phyloP scores from a whole-genome alignment of 2,329 filamentous ascomycete species.

The Calonectria pteridis region DNA sequence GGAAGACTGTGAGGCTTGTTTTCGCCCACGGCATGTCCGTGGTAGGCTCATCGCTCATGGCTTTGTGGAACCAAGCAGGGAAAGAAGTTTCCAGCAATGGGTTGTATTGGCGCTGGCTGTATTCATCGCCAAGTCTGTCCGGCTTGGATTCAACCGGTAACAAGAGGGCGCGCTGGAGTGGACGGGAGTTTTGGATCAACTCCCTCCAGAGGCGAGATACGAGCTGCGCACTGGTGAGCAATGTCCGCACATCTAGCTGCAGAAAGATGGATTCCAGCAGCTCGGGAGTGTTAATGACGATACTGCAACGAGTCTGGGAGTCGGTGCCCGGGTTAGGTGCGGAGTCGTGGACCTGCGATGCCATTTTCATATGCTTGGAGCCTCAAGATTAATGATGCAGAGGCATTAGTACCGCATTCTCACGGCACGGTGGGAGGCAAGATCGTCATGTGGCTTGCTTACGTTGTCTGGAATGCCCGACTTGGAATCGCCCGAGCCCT shows the following conservation, averaged over 20 bases:
- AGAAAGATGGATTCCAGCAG: background rate
- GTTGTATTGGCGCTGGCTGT: background rate
- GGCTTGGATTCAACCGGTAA: background rate
- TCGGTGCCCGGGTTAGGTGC: background rate
- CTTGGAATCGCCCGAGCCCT: background rate
- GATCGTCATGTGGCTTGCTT: background rate
- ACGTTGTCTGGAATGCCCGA: background rate
- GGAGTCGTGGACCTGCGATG: background rate
- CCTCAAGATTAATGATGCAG: background rate
- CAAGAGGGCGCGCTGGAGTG: background rate
- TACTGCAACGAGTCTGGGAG: background rate
- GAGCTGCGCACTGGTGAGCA: background rate
- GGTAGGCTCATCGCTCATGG: background rate
- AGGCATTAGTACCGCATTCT: background rate
- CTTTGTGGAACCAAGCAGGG: background rate
- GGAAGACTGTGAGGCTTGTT: background rate
- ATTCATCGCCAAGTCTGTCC: background rate
- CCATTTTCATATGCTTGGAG: background rate
- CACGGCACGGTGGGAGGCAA: background rate
- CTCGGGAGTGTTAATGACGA: background rate
- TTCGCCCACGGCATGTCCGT: background rate
- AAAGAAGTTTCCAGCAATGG: background rate
- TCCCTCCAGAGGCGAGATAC: background rate
- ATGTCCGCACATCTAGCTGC: background rate
- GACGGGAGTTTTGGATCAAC: background rate